Conservation (phyloP, 495 filamentous ascomycete species). For the Penicillium lividum region DNA sequence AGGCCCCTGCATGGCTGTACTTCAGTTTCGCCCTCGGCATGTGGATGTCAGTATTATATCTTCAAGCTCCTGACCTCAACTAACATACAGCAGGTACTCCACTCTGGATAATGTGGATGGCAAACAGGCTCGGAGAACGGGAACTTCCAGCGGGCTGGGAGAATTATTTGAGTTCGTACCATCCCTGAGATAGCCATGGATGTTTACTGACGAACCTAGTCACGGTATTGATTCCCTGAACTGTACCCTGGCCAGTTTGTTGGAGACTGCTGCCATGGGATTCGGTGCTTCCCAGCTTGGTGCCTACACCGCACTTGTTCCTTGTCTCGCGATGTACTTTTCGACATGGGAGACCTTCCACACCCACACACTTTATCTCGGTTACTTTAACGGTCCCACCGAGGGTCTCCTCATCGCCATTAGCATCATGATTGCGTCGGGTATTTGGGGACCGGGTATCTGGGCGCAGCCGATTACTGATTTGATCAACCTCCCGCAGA, state of each 20-base stretch:
- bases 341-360: slow-evolving; percentile 99
- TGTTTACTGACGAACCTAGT: slow-evolving; percentile 45
- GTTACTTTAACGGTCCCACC: slow-evolving; percentile 95
- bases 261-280: slow-evolving; percentile 90
- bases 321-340: slow-evolving; percentile 97
- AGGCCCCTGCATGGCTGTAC: slow-evolving; percentile 91
- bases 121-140: slow-evolving; percentile 93
- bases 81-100: slow-evolving; percentile 62
- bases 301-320: slow-evolving; percentile 86
- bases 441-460: slow-evolving; percentile 82
- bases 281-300: slow-evolving; percentile 78
- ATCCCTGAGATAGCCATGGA: slow-evolving; percentile 2
- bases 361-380: slow-evolving; percentile 95
- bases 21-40: slow-evolving; percentile 91
- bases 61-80: neutral
- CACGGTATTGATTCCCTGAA: slow-evolving; percentile 98
- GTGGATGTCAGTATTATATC: slow-evolving; percentile 67
- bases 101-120: slow-evolving; percentile 99
- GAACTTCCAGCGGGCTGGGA: slow-evolving; percentile 90
- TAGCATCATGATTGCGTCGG: slow-evolving; percentile 78
- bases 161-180: slow-evolving; percentile 85
- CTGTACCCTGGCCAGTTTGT: slow-evolving; percentile 86
- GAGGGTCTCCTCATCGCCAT: slow-evolving; percentile 92
- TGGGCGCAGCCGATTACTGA: slow-evolving; percentile 75
- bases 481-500: slow-evolving; percentile 56